These are phyloP conservation scores for Eruca vesicaria DNA, from an alignment of 441 rosid species.

Conservation along the genomic window DNA sequence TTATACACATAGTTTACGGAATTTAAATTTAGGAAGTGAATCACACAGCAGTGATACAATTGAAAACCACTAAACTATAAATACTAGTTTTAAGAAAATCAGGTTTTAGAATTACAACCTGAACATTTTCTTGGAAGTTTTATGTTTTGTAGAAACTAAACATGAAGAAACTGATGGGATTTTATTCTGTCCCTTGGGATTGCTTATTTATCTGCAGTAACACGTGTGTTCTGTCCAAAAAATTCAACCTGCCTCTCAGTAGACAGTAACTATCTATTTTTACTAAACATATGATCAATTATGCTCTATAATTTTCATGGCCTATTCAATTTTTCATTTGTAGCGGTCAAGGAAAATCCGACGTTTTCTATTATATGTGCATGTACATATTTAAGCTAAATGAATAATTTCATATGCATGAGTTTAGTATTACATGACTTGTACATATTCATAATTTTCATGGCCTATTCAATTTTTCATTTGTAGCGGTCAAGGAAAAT, in stretches of 20 bases:
- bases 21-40: too few relatives aligned
- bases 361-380: not conserved
- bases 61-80: not conserved
- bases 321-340: too few relatives aligned
- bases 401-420: not conserved
- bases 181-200: constrained; percentile 29
- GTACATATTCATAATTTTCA: too few relatives aligned
- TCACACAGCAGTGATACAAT: too few relatives aligned
- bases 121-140: not conserved
- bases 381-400: not conserved
- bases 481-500: too few relatives aligned
- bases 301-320: too few relatives aligned
- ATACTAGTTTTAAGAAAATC: not conserved
- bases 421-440: not conserved
- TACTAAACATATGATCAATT: not conserved
- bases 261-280: constrained; percentile 3
- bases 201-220: constrained; percentile 27
- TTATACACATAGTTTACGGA: too few relatives aligned
- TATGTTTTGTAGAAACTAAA: not conserved
- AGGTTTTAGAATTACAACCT: not conserved
- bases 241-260: constrained; percentile 2
- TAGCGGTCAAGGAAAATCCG: too few relatives aligned
- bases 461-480: too few relatives aligned
- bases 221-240: constrained; percentile 17
- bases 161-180: not conserved